phyloP scores from a whole-genome alignment of 495 filamentous ascomycete species.

The Penicillium cosmopolitanum region DNA sequence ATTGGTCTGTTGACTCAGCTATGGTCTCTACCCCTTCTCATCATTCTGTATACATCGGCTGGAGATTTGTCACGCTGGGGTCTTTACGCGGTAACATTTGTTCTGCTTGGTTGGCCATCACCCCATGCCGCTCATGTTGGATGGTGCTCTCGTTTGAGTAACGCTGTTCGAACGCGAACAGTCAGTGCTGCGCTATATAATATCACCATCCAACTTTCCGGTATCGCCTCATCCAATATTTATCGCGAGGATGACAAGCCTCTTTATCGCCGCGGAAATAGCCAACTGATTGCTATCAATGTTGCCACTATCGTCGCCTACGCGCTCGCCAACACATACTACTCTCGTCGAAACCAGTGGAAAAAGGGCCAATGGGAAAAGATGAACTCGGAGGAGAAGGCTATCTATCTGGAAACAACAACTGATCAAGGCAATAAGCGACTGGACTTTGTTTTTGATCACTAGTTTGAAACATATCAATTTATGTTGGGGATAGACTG shows the following conservation, averaged over 20 bases:
- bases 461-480: neutral
- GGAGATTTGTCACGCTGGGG: constrained; percentile 8
- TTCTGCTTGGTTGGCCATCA: constrained; percentile 59
- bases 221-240: constrained; percentile 59
- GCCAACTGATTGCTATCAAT: constrained; percentile 48
- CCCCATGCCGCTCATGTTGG: constrained; percentile 45
- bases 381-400: constrained; percentile 30
- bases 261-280: constrained; percentile 57
- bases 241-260: constrained; percentile 62
- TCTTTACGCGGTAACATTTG: constrained; percentile 45
- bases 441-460: constrained; percentile 44
- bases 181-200: constrained; percentile 63
- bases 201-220: constrained; percentile 51
- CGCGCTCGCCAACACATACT: constrained; percentile 44
- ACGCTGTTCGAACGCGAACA: constrained; percentile 58
- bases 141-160: constrained; percentile 56
- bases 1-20: constrained; percentile 57
- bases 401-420: constrained; percentile 39
- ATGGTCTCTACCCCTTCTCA: constrained; percentile 59
- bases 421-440: constrained; percentile 43
- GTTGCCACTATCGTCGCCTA: constrained; percentile 49
- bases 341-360: constrained; percentile 41
- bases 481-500: neutral
- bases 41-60: constrained; percentile 46
- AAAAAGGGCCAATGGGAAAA: constrained; percentile 35